Conservation (phyloP, 306 rosid species). For the Carpinus fangiana region DNA sequence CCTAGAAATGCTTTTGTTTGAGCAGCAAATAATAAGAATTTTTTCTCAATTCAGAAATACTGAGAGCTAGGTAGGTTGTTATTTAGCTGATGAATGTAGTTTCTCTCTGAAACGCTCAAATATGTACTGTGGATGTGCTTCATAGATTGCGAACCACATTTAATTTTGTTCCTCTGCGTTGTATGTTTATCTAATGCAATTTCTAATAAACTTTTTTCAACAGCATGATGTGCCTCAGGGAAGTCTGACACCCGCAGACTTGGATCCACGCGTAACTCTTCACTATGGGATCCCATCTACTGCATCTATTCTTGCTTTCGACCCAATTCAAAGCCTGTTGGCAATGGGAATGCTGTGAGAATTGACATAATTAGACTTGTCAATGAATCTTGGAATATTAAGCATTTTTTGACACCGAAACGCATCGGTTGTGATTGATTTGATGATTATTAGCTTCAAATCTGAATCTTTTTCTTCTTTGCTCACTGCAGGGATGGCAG, state of each 20-base stretch:
- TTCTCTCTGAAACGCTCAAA: not conserved
- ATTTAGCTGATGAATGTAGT: not conserved
- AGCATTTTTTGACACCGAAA: not conserved
- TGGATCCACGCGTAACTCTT: constrained; percentile 55
- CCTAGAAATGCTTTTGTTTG: not conserved
- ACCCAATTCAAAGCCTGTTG: constrained; percentile 63
- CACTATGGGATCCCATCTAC: constrained; percentile 86
- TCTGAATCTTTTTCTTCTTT: constrained; percentile 16
- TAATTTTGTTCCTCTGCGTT: constrained; percentile 5
- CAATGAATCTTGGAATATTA: not conserved
- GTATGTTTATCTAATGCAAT: constrained; percentile 7
- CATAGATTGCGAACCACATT: not conserved
- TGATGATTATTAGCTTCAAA: not conserved
- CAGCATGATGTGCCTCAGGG: constrained; percentile 37
- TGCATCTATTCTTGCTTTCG: constrained; percentile 81
- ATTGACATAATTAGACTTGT: not conserved
- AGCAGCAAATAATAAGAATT: not conserved
- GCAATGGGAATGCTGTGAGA: constrained; percentile 83
- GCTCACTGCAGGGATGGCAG: constrained; percentile 76
- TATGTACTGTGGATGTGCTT: not conserved
- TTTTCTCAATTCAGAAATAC: not conserved
- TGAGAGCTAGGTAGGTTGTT: not conserved
- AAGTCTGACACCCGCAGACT: constrained; percentile 36
- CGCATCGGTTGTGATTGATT: not conserved
- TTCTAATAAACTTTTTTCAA: constrained; percentile 2